Evolutionary conservation across 1,284 basidiomycete species (phyloP).

Genomic region (Moniliophthora roreri): DNA sequence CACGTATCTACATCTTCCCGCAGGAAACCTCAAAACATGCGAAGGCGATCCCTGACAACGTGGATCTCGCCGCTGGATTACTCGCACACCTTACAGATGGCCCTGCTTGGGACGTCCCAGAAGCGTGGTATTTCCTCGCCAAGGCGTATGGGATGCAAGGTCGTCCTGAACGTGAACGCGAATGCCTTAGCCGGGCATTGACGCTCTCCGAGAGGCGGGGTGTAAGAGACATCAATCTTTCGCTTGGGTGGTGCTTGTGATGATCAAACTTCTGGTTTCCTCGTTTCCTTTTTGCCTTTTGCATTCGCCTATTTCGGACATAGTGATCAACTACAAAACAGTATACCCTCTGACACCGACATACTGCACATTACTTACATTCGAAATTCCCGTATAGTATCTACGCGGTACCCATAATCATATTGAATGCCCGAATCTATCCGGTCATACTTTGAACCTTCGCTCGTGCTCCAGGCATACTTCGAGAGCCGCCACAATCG

Average conservation of each 20-base stretch:
- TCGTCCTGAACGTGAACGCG: conserved; percentile 66
- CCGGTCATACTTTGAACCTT: neutral
- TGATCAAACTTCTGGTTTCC: neutral
- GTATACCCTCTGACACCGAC: no score
- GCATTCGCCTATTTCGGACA: no score
- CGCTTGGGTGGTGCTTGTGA: conserved; percentile 74
- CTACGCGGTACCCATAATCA: no score
- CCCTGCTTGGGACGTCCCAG: conserved; percentile 84
- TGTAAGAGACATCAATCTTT: conserved; percentile 60
- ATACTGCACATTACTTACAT: no score
- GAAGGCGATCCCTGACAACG: conserved; percentile 42
- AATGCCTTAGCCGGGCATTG: conserved; percentile 76
- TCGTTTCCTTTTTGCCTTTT: no score
- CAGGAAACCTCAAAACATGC: conserved; percentile 14
- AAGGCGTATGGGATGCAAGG: conserved; percentile 78
- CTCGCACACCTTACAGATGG: conserved; percentile 61
- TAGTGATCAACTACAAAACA: no score
- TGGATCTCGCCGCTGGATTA: conserved; percentile 76
- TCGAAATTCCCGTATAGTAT: no score
- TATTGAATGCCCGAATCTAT: no score
- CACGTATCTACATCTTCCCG: conserved; percentile 68
- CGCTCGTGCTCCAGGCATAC: conserved; percentile 8
- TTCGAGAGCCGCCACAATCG: conserved; percentile 8
- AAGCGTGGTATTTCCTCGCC: conserved; percentile 90
- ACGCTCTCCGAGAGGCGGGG: conserved; percentile 68